These are phyloP conservation scores for Lunularia cruciata DNA, from an alignment of 225 moss, liverwort and hornwort genomes.

Conservation along the genomic window DNA sequence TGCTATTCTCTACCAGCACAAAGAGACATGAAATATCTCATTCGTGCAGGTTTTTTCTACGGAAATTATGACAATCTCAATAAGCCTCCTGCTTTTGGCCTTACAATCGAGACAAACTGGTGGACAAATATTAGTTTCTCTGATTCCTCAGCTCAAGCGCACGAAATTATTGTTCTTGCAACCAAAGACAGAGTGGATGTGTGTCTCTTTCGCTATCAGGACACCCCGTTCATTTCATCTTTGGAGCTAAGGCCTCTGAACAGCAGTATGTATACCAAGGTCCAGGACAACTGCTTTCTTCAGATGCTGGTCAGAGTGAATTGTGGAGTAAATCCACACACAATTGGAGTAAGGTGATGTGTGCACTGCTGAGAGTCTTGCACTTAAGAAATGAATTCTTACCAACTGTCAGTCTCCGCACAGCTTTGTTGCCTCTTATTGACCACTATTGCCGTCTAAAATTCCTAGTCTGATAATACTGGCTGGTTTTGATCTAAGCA, in stretches of 20 bases:
- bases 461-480: too few relatives aligned
- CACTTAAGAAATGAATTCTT: too few relatives aligned
- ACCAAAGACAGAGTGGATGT: not conserved
- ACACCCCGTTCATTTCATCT: constrained; percentile 37
- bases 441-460: too few relatives aligned
- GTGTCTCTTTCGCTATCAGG: constrained; percentile 4
- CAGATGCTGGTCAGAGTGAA: constrained; percentile 4
- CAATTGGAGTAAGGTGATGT: not conserved
- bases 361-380: not conserved
- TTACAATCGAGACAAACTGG: not conserved
- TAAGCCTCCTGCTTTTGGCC: constrained; percentile 3
- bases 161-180: not conserved
- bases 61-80: constrained; percentile 1
- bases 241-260: constrained; percentile 29
- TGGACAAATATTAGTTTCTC: constrained; percentile 1
- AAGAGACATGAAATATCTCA: not conserved
- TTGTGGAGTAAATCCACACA: not conserved
- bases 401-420: not conserved
- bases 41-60: constrained; percentile 1
- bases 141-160: not conserved
- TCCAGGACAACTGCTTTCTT: constrained; percentile 1
- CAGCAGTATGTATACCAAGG: constrained; percentile 5
- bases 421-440: too few relatives aligned
- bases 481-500: not conserved
- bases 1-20: constrained; percentile 3